Evolutionary conservation across 352 stramenopile genomes (phyloP), one percentile per base, ranked within the genome.

Genomic region (Globisporangium viniferum): DNA sequence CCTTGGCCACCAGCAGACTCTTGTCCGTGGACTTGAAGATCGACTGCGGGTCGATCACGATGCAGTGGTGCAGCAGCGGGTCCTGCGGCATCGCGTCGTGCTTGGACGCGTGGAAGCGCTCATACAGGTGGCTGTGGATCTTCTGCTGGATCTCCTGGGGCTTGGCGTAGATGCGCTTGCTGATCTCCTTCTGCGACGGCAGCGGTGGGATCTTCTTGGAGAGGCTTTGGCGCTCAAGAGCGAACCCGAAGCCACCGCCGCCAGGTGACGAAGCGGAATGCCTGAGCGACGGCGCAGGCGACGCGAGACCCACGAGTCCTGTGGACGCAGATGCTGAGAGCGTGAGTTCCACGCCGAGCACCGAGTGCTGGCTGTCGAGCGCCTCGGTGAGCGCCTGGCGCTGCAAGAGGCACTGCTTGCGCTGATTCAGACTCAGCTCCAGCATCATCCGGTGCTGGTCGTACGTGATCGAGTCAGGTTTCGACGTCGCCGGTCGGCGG

Each of bases 351-450:
- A 90, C 72, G 0, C 82, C 84, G 10, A 93, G 77, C 9, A 93
- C 84, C 12, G 84, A 91, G 59, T 90, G 80, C 15, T 74, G 76
- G 27, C 68, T 79, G 4, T 72, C 71, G 12, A 91, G 68, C 5
- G 72, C 77, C 15, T 79, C 33, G 14, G 75, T 67, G 3, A 91
- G 73, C 35, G 75, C 67, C 49, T 88, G 76, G 2, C 77, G 81
- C 64, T 89, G 74, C 35, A 71, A 68, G 10, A 83, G 62, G 53
- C 84, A 91, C 57, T 88, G 80, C 44, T 89, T 88, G 10, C 80
- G 78, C 68, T 91, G 84, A 18, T 86, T 87, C 4, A 93, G 68
- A 68, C 71, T 81, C 22, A 93, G 72, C 66, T 93, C 82, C n/a
- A 93, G 55, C 59, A 93, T 60, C 73, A 93, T 91, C 12, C 73